Evolutionary conservation across 495 filamentous ascomycete species (phyloP), one percentile per base, ranked within the genome.

Genomic region (Aspergillus bertholletiae): DNA sequence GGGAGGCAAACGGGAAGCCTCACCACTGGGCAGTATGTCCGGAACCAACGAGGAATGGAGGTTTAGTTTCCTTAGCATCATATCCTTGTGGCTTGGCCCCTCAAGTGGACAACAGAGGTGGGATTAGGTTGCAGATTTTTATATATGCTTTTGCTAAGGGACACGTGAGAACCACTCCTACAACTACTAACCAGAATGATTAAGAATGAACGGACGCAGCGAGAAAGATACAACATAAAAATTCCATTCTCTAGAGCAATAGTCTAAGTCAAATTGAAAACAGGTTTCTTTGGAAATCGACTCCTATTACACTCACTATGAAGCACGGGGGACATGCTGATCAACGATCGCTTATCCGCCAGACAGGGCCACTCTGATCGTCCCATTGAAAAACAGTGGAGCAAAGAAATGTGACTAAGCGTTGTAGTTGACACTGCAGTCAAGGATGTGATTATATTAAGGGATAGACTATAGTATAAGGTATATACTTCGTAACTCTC

Each of bases 281-380:
- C 9, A 37, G 13, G 13, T n/a, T n/a, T 43, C 27, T 17, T 21
- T 7, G 5, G 20, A 34, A 53, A 53, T 53, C 43, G 49, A 52
- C 27, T 18, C 49, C 41, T 51, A 27, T 35, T 51, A n/a, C n/a
- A 51, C 23, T 35, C 12, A 7, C 18, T 28, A 32, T 20, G 7
- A 17, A 17, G 34, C 11, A 28, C 21, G 49, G 49, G 49, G 22
- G 2, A 41, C 9, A 17, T 40, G 48, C 37, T 52, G 49, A 52
- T 52, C 49, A 44, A 30, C 49, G 49, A 44, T 52, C 49, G 49
- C 41, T 35, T 40, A 44, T 17, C n/a, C 9, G 17, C 34, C 23
- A 30, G 37, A n/a, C 39, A 17, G 30, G 5, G 13, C 23, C 23
- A 20, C 39, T 39, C 18, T 40, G 37, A 40, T 40, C 37, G 37